Percentiles rank a stretch among this genome's conserved stretches.
Evolutionary conservation across 2,329 filamentous ascomycete species (phyloP).

Genomic region (Exophiala dermatitidis): DNA sequence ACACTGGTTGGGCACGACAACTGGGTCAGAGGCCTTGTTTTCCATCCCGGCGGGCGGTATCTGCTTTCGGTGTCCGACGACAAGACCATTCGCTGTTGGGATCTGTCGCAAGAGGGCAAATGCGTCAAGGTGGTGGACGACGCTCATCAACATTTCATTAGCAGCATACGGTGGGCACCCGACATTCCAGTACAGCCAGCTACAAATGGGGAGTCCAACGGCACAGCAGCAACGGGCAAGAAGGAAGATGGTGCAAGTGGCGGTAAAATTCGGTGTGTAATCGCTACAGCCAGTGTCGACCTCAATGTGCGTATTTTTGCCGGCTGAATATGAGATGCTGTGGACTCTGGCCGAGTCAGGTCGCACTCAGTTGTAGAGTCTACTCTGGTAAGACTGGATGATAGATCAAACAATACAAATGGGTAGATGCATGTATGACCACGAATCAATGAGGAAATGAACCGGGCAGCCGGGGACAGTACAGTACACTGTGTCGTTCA

Average conservation of each 20-base stretch:
- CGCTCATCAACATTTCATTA: slow-evolving; percentile 77
- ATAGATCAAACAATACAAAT: slow-evolving; percentile 9
- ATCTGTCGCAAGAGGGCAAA: slow-evolving; percentile 80
- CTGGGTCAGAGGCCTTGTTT: slow-evolving; percentile 79
- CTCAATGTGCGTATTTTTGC: slow-evolving; percentile 73
- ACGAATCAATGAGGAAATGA: slow-evolving; percentile 10
- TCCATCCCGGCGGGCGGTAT: slow-evolving; percentile 88
- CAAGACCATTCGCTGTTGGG: slow-evolving; percentile 90
- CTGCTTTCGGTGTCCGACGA: slow-evolving; percentile 80
- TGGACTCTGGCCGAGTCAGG: not conserved
- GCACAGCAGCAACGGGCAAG: slow-evolving; percentile 36
- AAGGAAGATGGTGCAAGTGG: slow-evolving; percentile 49
- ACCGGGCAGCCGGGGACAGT: not conserved
- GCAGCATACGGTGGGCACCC: slow-evolving; percentile 81
- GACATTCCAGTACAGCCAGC: slow-evolving; percentile 40
- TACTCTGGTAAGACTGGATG: slow-evolving; percentile 9
- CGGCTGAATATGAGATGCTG: slow-evolving; percentile 12
- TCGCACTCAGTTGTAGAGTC: slow-evolving; percentile 1
- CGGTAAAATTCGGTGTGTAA: slow-evolving; percentile 69
- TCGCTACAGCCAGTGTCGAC: slow-evolving; percentile 83
- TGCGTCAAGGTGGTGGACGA: slow-evolving; percentile 76
- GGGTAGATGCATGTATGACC: slow-evolving; percentile 17
- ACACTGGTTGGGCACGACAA: slow-evolving; percentile 86
- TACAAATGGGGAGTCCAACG: slow-evolving; percentile 20
- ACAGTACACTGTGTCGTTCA: not conserved